Evolutionary conservation across 345 rosid genomes (phyloP).

Genomic region (Rhodamnia argentea): DNA sequence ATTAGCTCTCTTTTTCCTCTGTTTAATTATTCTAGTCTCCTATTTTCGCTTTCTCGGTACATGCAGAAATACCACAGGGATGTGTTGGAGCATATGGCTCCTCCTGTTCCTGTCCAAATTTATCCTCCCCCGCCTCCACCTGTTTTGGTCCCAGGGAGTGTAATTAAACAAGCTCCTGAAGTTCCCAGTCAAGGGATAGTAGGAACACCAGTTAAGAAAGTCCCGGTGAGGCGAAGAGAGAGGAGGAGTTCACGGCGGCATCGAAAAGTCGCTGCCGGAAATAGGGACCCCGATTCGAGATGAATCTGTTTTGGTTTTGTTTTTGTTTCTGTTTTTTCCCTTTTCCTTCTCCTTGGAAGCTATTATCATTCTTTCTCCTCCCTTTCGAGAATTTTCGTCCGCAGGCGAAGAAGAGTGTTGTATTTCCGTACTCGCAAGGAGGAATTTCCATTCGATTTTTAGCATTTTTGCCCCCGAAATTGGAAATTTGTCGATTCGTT

Average conservation of each 20-base stretch:
- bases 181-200: constrained; percentile 10
- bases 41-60: background rate
- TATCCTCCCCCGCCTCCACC: constrained; percentile 35
- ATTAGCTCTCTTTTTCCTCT: background rate
- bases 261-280: constrained; percentile 36
- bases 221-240: constrained; percentile 40
- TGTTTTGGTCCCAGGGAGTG: constrained; percentile 6
- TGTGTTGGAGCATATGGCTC: constrained; percentile 37
- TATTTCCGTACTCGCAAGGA: background rate
- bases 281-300: constrained; percentile 14
- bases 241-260: constrained; percentile 62
- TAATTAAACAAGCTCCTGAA: constrained; percentile 23
- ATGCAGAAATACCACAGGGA: constrained; percentile 75
- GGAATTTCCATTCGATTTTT: background rate
- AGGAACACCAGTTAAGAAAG: constrained; percentile 17
- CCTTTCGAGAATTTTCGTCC: background rate
- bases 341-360: background rate
- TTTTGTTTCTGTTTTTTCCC: no score
- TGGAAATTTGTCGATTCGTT: background rate
- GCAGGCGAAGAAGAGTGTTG: background rate
- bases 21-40: background rate
- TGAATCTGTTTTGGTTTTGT: background rate
- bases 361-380: background rate
- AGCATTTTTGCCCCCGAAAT: background rate
- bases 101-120: constrained; percentile 17